Conservation (phyloP, 345 rosid species). For the Viola odorata region DNA sequence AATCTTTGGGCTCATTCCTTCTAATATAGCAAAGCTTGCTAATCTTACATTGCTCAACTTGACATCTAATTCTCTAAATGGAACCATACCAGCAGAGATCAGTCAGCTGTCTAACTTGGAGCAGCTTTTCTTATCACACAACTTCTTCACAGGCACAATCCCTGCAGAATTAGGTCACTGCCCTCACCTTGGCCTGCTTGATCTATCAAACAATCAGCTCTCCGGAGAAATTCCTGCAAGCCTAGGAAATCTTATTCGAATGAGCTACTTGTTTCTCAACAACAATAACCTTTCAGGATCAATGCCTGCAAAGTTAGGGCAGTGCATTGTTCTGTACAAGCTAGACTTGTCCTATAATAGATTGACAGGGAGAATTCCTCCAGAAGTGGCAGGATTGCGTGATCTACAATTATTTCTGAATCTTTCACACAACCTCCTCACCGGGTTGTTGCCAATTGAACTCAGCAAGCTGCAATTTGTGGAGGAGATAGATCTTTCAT, state of each 20-base stretch:
- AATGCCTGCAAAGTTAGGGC: slow-evolving; percentile 37
- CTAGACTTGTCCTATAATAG: slow-evolving; percentile 44
- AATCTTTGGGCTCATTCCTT: slow-evolving; percentile 40
- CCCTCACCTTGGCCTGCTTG: slow-evolving; percentile 34
- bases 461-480: slow-evolving; percentile 51
- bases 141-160: slow-evolving; percentile 32
- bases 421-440: slow-evolving; percentile 42
- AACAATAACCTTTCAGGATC: slow-evolving; percentile 46
- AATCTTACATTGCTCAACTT: slow-evolving; percentile 32
- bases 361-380: slow-evolving; percentile 41
- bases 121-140: slow-evolving; percentile 38
- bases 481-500: slow-evolving; percentile 47
- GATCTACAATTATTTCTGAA: slow-evolving; percentile 38
- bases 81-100: slow-evolving; percentile 30
- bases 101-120: slow-evolving; percentile 25
- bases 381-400: slow-evolving; percentile 27
- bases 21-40: slow-evolving; percentile 29
- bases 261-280: slow-evolving; percentile 34
- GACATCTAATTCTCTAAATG: slow-evolving; percentile 36
- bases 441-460: slow-evolving; percentile 47
- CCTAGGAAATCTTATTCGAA: slow-evolving; percentile 27
- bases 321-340: slow-evolving; percentile 31
- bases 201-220: slow-evolving; percentile 41
- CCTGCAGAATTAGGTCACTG: slow-evolving; percentile 34
- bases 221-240: slow-evolving; percentile 39